Percentiles rank a stretch among this genome's conserved stretches.
Conservation (phyloP, 805 yeast genomes). For the Candida tallmaniae region DNA sequence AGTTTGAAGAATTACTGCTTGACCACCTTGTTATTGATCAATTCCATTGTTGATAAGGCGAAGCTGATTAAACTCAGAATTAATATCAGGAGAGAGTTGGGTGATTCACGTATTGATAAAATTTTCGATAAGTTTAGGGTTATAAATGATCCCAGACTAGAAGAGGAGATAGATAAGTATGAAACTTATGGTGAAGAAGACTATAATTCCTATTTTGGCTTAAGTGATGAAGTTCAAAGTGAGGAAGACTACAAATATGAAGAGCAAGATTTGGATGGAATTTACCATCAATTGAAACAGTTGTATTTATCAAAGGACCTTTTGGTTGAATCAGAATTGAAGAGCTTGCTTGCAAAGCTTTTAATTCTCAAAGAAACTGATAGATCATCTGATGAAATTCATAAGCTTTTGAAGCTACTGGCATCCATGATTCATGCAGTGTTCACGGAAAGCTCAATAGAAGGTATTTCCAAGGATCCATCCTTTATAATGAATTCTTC, state of each 20-base stretch:
- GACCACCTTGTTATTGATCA: constrained; percentile 33
- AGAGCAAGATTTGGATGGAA: constrained; percentile 11
- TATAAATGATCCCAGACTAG: constrained; percentile 26
- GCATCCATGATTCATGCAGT: constrained; percentile 31
- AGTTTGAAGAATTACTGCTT: constrained; percentile 28
- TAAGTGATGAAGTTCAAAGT: constrained; percentile 7
- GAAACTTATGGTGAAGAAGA: constrained; percentile 39
- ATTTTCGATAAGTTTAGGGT: constrained; percentile 32
- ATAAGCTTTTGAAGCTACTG: constrained; percentile 22
- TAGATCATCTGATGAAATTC: constrained; percentile 19
- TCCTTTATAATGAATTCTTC: constrained; percentile 14
- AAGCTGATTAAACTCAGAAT: constrained; percentile 23
- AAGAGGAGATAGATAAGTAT: constrained; percentile 34
- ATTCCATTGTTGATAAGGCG: constrained; percentile 28
- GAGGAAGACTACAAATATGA: constrained; percentile 4
- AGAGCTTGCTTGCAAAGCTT: constrained; percentile 22
- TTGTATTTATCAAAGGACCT: constrained; percentile 5
- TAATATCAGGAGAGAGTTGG: constrained; percentile 30
- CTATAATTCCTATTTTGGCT: constrained; percentile 17
- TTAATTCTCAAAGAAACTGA: constrained; percentile 20
- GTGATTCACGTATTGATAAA: constrained; percentile 30
- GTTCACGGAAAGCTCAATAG: constrained; percentile 11
- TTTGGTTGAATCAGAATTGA: constrained; percentile 12
- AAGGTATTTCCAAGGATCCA: neutral
- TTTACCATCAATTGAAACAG: constrained; percentile 10